Evolutionary conservation across 805 yeast genomes (phyloP).

Genomic region (Maudiozyma saulgeensis): DNA sequence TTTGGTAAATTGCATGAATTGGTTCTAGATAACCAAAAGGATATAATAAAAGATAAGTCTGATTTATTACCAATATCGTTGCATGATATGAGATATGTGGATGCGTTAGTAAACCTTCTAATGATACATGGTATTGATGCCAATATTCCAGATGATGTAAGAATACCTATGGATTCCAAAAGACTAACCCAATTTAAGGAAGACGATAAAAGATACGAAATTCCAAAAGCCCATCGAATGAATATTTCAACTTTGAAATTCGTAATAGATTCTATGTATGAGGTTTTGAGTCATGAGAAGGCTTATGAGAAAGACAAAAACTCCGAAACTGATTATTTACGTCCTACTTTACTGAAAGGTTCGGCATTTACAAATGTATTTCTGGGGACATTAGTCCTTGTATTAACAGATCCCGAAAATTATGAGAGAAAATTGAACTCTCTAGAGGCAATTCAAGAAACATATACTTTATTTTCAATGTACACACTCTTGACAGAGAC

Average conservation of each 20-base stretch:
- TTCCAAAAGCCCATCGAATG: conserved; percentile 11
- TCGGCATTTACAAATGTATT: conserved; percentile 57
- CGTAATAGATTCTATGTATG: conserved; percentile 16
- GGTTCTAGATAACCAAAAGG: conserved; percentile 6
- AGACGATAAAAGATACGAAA: conserved; percentile 13
- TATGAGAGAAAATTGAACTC: conserved; percentile 13
- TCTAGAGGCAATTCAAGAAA: conserved; percentile 42
- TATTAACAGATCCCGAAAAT: conserved; percentile 22
- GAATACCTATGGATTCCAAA: conserved; percentile 57
- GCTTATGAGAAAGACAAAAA: conserved; percentile 4
- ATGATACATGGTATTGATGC: conserved; percentile 67
- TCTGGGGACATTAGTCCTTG: conserved; percentile 35
- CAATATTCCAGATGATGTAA: conserved; percentile 44
- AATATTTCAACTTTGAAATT: conserved; percentile 7
- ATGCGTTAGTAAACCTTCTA: conserved; percentile 51
- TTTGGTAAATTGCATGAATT: conserved; percentile 11
- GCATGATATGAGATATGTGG: conserved; percentile 73
- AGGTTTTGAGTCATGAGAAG: conserved; percentile 9
- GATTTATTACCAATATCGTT: conserved; percentile 54
- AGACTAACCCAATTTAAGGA: conserved; percentile 41
- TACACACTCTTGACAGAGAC: conserved; percentile 51
- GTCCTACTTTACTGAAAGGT: conserved; percentile 45
- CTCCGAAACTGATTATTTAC: conserved; percentile 19
- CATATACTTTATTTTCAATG: conserved; percentile 55
- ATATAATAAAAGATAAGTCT: conserved; percentile 8